Conservation (phyloP, 257 asterid genomes). For the Solanum ahanhuiri region DNA sequence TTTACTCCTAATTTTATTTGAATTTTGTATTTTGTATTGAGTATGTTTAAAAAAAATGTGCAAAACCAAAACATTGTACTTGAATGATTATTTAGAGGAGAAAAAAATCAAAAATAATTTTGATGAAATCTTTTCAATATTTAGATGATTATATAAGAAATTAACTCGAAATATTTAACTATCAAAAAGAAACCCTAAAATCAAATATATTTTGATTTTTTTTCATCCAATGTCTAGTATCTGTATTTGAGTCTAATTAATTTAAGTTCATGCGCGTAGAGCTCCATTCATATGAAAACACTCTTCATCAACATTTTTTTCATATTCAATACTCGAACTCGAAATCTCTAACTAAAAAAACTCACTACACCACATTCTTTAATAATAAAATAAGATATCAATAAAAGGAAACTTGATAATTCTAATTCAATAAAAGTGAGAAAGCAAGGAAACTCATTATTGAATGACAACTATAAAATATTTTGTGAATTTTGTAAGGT, state of each 20-base stretch:
- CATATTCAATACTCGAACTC: too few species aligned
- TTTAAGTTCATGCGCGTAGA: rapidly evolving
- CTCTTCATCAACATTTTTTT: rapidly evolving
- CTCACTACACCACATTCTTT: neutral
- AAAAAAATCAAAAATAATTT: too few species aligned
- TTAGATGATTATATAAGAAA: neutral
- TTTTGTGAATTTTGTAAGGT: neutral
- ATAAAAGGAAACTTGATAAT: neutral
- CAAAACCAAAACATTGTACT: neutral
- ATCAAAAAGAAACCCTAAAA: too few species aligned
- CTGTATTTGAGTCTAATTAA: rapidly evolving
- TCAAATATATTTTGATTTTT: too few species aligned
- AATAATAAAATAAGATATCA: neutral
- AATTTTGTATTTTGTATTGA: neutral
- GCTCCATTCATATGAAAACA: rapidly evolving
- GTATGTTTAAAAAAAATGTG: neutral
- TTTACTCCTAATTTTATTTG: neutral
- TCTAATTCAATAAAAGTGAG: neutral
- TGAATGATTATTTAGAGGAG: neutral
- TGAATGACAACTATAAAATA: neutral
- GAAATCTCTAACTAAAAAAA: too few species aligned
- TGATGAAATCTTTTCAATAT: neutral
- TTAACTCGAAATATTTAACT: neutral
- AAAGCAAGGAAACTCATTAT: neutral
- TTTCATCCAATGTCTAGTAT: too few species aligned